Conservation (phyloP, 2,329 filamentous ascomycete species). For the Fusarium vanettenii region DNA sequence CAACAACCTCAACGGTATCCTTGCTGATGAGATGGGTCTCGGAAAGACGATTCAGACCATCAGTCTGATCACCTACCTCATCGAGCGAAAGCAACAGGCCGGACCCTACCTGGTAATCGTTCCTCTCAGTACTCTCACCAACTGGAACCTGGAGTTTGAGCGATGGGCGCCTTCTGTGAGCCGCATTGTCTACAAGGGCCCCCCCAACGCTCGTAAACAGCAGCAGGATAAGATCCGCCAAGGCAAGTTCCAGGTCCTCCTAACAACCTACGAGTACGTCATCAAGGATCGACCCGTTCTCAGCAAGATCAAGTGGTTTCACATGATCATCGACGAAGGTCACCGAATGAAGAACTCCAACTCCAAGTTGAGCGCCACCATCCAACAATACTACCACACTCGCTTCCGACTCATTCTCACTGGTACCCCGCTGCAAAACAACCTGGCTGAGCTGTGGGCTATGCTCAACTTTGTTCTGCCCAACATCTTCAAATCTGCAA, state of each 20-base stretch:
- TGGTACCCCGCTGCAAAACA: constrained; percentile 97
- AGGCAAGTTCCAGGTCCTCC: constrained; percentile 93
- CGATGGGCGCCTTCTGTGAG: constrained; percentile 94
- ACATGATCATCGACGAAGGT: constrained; percentile 99
- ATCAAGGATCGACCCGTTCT: constrained; percentile 97
- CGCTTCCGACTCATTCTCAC: constrained; percentile 97
- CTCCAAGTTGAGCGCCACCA: constrained; percentile 94
- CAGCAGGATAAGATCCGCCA: constrained; percentile 95
- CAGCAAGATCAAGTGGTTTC: constrained; percentile 99
- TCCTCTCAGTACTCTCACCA: constrained; percentile 94
- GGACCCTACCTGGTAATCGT: constrained; percentile 98
- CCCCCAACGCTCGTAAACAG: constrained; percentile 86
- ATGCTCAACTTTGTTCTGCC: constrained; percentile 98
- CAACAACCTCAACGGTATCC: constrained; percentile 99
- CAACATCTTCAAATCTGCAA: constrained; percentile 99
- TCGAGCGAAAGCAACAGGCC: constrained; percentile 91
- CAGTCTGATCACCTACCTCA: constrained; percentile 95
- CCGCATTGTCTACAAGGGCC: constrained; percentile 96
- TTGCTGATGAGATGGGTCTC: constrained; percentile 99
- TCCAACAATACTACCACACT: constrained; percentile 94
- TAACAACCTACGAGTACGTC: constrained; percentile 99
- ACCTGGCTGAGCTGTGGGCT: constrained; percentile 94
- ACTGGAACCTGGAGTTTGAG: constrained; percentile 99
- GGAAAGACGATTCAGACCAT: constrained; percentile 99
- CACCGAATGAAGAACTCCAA: constrained; percentile 99